Base-by-base conservation (phyloP, 768 basidiomycete species). In the Amanita phalloides region DNA sequence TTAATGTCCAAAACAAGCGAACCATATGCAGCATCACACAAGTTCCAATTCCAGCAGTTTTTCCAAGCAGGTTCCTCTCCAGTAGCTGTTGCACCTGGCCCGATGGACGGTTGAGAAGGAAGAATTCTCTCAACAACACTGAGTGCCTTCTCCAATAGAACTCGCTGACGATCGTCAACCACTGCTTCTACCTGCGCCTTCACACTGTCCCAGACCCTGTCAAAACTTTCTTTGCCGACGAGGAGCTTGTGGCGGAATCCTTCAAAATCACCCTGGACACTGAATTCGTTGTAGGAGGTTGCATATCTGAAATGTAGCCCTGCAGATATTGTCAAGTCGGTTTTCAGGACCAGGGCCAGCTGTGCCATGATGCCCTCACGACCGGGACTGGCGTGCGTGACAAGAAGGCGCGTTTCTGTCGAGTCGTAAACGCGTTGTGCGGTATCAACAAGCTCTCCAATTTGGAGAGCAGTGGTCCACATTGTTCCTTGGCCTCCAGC, bases 41-140 rank as follows among this genome's bases (percentile, higher is more conserved):
- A 70, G 61, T 97, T 95, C 95, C 95, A 96, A 64, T 96, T 92
- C 95, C 95, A 97, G 64, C 90, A 92, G 64, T 96, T 97, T 68
- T 97, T 99, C 96, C 96, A 99, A 0, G 90, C 84, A 3, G 86
- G 82, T 59, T 97, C 93, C 64, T 99, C 95, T 2, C 78, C 76
- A 2, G 77, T 73, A 7, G 75, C 71, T 1, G 76, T 71, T 6
- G 76, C 72, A 0, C 71, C 74, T 4, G 76, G 72, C 20, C 68
- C 71, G 37, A 67, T 61, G 44, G 74, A 69, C 23, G 77, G 71
- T 42, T 73, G 67, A 0, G 72, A 57, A 4, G 75, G 69, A 1
- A 94, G 94, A 5, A 96, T 68, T 43, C 90, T 80, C 58, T 89
- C 86, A 32, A 91, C 74, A 32, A 96, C 90, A 10, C 78, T 79